Conservation (phyloP, 192 early-diverging fungal species). For the Phlyctochytrium arcticum region DNA sequence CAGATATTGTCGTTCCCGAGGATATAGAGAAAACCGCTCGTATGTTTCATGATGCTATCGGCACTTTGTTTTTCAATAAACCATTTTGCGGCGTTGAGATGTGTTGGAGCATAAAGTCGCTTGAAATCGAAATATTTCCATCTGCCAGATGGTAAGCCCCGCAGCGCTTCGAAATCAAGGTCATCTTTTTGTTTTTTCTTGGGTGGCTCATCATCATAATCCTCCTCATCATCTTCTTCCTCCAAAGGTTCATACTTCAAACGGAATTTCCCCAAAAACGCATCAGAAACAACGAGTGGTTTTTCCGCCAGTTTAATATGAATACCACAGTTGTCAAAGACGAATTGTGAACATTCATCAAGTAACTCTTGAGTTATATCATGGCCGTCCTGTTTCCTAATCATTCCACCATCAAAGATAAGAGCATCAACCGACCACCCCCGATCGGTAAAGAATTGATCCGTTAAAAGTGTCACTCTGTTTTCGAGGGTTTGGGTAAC, state of each 20-base stretch:
- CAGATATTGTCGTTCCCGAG: conserved; percentile 13
- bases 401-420: neutral
- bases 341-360: neutral
- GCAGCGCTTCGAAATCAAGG: neutral
- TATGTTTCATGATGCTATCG: conserved; percentile 2
- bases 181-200: neutral
- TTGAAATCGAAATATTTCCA: conserved; percentile 10
- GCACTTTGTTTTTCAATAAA: neutral
- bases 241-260: too few relatives aligned
- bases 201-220: too few relatives aligned
- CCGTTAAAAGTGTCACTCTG: neutral
- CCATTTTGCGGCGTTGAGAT: conserved; percentile 1
- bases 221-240: too few relatives aligned
- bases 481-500: conserved; percentile 1
- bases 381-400: neutral
- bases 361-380: neutral
- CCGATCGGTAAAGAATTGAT: neutral
- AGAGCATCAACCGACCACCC: neutral
- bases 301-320: neutral
- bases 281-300: neutral
- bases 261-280: neutral
- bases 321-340: neutral
- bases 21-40: neutral
- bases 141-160: neutral
- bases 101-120: neutral